Evolutionary conservation across 2,329 filamentous ascomycete species (phyloP).

Genomic region (Diaporthe sp.): DNA sequence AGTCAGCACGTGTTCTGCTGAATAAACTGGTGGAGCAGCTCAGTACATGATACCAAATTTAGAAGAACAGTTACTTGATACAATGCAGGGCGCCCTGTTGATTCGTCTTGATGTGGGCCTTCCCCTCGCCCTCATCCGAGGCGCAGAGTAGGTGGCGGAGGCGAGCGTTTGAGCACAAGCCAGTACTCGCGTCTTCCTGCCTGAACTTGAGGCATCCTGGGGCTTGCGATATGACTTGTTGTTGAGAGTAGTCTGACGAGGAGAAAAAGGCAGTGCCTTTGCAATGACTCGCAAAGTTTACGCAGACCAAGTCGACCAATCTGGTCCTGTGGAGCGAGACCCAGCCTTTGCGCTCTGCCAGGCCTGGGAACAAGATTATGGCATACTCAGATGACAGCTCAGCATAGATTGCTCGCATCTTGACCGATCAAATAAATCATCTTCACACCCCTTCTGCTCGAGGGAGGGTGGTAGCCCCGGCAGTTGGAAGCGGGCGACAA

Average conservation of each 20-base stretch:
- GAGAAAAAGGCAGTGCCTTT: neutral
- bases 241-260: neutral
- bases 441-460: neutral
- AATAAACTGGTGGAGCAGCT: neutral
- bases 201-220: neutral
- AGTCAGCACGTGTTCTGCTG: neutral
- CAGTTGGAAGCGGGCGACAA: slow-evolving; percentile 29
- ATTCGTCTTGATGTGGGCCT: neutral
- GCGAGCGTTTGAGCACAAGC: neutral
- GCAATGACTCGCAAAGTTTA: neutral
- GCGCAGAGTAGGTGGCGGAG: neutral
- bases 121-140: neutral
- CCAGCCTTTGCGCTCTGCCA: neutral
- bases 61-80: neutral
- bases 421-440: neutral
- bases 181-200: slow-evolving; percentile 11
- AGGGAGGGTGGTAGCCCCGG: slow-evolving; percentile 19
- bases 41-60: neutral
- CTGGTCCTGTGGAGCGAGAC: neutral
- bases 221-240: neutral
- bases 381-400: neutral
- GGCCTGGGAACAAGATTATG: neutral
- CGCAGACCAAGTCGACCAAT: neutral
- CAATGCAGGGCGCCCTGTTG: neutral
- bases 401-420: neutral